Percentiles rank a stretch among this genome's conserved stretches.
These are phyloP conservation scores for Mollisiaceae sp. DNA, from an alignment of 2,329 filamentous ascomycete genomes.

Conservation along the genomic window DNA sequence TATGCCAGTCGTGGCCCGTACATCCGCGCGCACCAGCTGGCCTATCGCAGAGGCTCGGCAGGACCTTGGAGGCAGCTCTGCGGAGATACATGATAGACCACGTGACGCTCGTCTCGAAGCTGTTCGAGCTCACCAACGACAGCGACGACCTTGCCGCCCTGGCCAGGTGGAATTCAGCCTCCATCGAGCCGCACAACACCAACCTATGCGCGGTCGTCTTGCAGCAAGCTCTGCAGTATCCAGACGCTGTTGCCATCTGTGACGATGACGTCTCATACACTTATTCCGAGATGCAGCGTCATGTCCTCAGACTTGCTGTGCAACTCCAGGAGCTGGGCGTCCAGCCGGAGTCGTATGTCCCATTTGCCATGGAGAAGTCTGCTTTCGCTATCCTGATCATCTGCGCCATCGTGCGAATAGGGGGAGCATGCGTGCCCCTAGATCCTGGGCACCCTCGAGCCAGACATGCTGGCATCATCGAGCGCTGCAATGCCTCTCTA, in stretches of 20 bases:
- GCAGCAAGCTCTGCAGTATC: slow-evolving; percentile 15
- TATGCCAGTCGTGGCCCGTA: too few species aligned
- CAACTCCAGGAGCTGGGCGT: slow-evolving; percentile 22
- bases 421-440: slow-evolving; percentile 39
- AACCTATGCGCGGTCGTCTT: slow-evolving; percentile 24
- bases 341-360: slow-evolving; percentile 24
- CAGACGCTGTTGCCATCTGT: slow-evolving; percentile 27
- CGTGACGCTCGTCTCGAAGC: too few species aligned
- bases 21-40: too few species aligned
- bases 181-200: slow-evolving; percentile 3
- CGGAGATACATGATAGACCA: too few species aligned
- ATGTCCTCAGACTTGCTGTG: slow-evolving; percentile 19
- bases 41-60: too few species aligned
- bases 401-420: slow-evolving; percentile 38
- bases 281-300: slow-evolving; percentile 28
- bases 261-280: slow-evolving; percentile 32
- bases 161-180: neutral
- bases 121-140: too few species aligned
- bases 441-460: slow-evolving; percentile 28
- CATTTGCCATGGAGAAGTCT: slow-evolving; percentile 35
- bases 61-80: too few species aligned
- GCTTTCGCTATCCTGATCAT: slow-evolving; percentile 37
- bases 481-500: too few species aligned
- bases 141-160: too few species aligned
- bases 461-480: too few species aligned